Evolutionary conservation across 2,329 filamentous ascomycete species (phyloP).

Genomic region (Blumeriella jaapii): DNA sequence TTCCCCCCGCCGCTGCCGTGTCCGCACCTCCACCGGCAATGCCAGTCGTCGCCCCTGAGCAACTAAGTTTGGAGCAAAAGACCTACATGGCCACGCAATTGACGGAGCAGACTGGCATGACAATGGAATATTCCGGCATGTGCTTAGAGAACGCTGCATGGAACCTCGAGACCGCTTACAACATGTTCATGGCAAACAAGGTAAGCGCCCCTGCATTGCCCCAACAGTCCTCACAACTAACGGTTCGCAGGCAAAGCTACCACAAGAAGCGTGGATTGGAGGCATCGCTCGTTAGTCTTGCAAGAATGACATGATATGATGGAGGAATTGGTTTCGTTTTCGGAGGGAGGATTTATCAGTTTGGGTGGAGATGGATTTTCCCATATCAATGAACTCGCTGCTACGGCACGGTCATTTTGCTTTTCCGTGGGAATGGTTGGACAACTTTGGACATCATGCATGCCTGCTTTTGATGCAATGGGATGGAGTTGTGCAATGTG

Average conservation of each 20-base stretch:
- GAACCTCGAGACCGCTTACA: conserved; percentile 65
- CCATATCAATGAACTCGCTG: not conserved
- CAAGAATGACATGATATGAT: not conserved
- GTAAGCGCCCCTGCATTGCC: conserved; percentile 32
- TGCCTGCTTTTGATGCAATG: conserved; percentile 2
- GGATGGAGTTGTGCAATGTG: conserved; percentile 3
- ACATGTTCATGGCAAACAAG: conserved; percentile 65
- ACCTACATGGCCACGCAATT: conserved; percentile 66
- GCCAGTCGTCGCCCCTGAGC: conserved; percentile 21
- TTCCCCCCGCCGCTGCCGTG: not conserved
- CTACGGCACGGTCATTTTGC: not conserved
- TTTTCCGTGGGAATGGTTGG: not conserved
- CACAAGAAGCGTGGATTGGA: conserved; percentile 3
- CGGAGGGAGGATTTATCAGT: not conserved
- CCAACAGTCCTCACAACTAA: conserved; percentile 6
- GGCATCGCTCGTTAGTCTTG: conserved; percentile 2
- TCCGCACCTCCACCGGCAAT: conserved; percentile 17
- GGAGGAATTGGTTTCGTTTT: not conserved
- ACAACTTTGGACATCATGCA: conserved; percentile 2
- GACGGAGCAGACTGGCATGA: conserved; percentile 70
- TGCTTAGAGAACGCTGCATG: conserved; percentile 71
- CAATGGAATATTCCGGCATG: conserved; percentile 62
- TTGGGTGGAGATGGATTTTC: not conserved
- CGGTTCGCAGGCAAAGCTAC: conserved; percentile 32
- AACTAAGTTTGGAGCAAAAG: conserved; percentile 30